Evolutionary conservation across 148 eudicot species (phyloP), one percentile per base, ranked within the genome.

Genomic region (Arctostaphylos glauca): DNA sequence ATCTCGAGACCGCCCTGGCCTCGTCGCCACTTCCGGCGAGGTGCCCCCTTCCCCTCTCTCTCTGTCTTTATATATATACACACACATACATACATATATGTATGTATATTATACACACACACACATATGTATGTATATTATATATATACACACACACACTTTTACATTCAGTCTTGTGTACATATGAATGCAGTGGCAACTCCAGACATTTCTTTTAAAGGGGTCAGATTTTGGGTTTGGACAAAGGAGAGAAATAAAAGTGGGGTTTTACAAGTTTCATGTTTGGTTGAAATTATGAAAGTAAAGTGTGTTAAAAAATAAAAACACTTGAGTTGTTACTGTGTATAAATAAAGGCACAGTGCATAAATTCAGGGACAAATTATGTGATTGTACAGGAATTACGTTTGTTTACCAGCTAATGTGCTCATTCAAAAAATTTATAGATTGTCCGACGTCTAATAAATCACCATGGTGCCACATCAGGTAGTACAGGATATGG

Each of bases 21-120:
- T 96, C 78, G 48, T 96, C 46, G 87, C 87, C 86, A 91, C 98
- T 55, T 88, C 98, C 67, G 95, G 84, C 73, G 98, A 96, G 93
- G 98, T 95, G 70, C 8, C 48, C n/a, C 38, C 53, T 49, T 25
- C 15, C 9, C 18, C 72, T n/a, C 23, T 67, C 8, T 8, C 38
- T 83, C 25, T 66, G 53, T 56, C 14, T 9, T 9, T 31, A 3
- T 8, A 23, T 9, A 5, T 1, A 49, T 25, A 21, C 54, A 62
- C 6, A 50, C 38, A 31, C 38, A 31, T 1, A 31, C 38, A 31
- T n/a, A n/a, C n/a, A n/a, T n/a, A n/a, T n/a, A n/a, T n/a, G n/a
- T n/a, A n/a, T n/a, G n/a, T n/a, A n/a, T n/a, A n/a, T n/a, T n/a
- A n/a, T n/a, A n/a, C n/a, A n/a, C n/a, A n/a, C n/a, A n/a, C n/a